Evolutionary conservation across 345 rosid genomes (phyloP), one percentile per base, ranked within the genome.

Genomic region (Raphanus raphanistrum): DNA sequence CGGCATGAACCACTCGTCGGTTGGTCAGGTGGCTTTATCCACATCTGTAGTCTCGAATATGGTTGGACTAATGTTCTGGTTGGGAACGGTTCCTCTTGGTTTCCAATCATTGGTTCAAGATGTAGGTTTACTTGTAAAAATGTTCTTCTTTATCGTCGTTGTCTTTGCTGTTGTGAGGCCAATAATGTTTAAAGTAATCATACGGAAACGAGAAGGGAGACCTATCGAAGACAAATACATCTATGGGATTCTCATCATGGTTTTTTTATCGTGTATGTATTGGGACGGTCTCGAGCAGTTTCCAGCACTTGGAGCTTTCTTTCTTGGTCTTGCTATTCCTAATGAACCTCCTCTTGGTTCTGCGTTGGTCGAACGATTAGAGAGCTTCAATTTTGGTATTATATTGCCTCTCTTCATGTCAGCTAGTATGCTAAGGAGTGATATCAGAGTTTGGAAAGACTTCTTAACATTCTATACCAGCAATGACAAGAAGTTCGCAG

Each of bases 281-380:
- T 31, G 77, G 57, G 2, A 63, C 25, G 1, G 12, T 5, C 5
- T 68, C 16, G 13, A 12, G 0, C 84, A 79, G 38, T 33, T 76
- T 61, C 63, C 84, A 17, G 32, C 85, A 1, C 58, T 84, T 50
- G 90, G 88, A 41, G 81, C 84, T 1, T 79, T 80, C 33, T 26
- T 82, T 27, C 57, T 85, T 2, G 88, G 90, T 8, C 63, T 85
- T 3, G 52, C 81, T 1, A 80, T 87, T 1, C 90, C 90, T 0
- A 79, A 74, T 5, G 90, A 88, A 7, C 88, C 84, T 9, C 88
- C 86, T 3, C 26, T 87, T 25, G 88, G 87, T 33, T 84, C 88
- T 12, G 85, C 82, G 0, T 59, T 87, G 72, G 62, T 70, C 1
- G 71, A 84, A 55, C 77, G 80, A 35, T 52, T 87, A 55, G 87